These are phyloP conservation scores for Termitomyces sp. DNA, from an alignment of 768 basidiomycete species.

Conservation along the genomic window DNA sequence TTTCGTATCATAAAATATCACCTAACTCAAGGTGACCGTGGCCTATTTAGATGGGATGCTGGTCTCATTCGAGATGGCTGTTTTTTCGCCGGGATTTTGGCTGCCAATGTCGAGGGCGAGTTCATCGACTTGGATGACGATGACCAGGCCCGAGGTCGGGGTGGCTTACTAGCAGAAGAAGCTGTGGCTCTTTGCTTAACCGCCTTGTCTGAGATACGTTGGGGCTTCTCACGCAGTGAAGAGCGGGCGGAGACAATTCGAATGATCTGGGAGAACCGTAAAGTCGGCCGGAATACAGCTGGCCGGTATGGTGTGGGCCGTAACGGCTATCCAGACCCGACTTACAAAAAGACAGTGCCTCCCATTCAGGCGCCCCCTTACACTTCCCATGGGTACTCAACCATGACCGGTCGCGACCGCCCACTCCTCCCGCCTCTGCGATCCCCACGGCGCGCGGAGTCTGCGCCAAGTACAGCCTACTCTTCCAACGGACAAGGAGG, in stretches of 20 bases:
- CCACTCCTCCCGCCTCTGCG: constrained; percentile 43
- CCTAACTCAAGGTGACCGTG: constrained; percentile 28
- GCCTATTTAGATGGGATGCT: constrained; percentile 80
- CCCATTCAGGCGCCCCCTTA: constrained; percentile 12
- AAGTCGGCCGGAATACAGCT: constrained; percentile 19
- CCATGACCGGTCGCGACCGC: constrained; percentile 26
- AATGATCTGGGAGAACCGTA: constrained; percentile 43
- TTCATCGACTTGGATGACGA: constrained; percentile 31
- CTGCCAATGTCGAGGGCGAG: constrained; percentile 58
- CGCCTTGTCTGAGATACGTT: constrained; percentile 78
- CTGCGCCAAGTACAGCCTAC: constrained; percentile 46
- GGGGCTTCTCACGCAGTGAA: constrained; percentile 72
- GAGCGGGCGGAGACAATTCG: constrained; percentile 63
- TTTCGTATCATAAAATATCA: constrained; percentile 48
- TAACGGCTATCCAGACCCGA: constrained; percentile 7
- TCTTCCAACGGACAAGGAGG: constrained; percentile 41
- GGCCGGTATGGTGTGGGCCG: constrained; percentile 8
- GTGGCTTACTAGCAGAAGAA: constrained; percentile 32
- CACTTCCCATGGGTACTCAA: constrained; percentile 15
- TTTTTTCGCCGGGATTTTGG: constrained; percentile 78
- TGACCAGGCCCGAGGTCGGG: constrained; percentile 20
- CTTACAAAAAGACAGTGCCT: constrained; percentile 12
- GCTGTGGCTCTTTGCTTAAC: constrained; percentile 54
- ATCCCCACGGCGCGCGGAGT: constrained; percentile 37
- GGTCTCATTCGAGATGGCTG: constrained; percentile 85